Percentiles rank a stretch among this genome's conserved stretches.
Evolutionary conservation across 2,329 filamentous ascomycete genomes (phyloP).

Genomic region (Xylariaceae sp.): DNA sequence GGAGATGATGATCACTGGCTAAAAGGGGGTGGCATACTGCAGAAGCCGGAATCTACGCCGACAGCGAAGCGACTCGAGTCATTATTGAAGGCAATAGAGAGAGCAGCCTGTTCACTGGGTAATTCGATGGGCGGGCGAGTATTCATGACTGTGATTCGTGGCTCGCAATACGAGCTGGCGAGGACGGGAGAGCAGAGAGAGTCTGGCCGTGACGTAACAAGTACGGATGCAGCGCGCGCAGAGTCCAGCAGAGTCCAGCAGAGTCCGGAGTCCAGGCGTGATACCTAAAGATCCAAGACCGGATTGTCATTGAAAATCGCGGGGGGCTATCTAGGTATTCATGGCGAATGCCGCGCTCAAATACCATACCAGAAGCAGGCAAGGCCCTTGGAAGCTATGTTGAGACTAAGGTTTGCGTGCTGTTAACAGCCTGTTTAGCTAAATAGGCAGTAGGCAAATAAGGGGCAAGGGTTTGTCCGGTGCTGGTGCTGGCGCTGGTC

Average conservation of each 20-base stretch:
- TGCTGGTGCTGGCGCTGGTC: not conserved
- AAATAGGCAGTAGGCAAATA: slow-evolving; percentile 6
- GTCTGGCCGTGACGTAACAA: slow-evolving; percentile 16
- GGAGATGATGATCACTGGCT: not conserved
- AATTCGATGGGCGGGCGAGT: slow-evolving; percentile 80
- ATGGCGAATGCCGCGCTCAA: slow-evolving; percentile 6
- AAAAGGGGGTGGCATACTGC: slow-evolving; percentile 51
- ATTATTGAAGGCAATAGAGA: slow-evolving; percentile 81
- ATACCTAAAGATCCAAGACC: slow-evolving; percentile 16
- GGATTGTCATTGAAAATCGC: slow-evolving; percentile 15
- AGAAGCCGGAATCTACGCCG: slow-evolving; percentile 79
- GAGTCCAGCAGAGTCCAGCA: too few species aligned
- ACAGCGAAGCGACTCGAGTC: slow-evolving; percentile 82
- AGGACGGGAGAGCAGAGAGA: slow-evolving; percentile 11
- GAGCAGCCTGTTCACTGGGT: slow-evolving; percentile 65
- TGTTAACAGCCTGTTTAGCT: slow-evolving; percentile 1
- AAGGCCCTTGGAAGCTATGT: not conserved
- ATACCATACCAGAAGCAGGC: slow-evolving; percentile 3
- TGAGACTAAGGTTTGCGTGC: slow-evolving; percentile 1
- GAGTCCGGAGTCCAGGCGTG: too few species aligned
- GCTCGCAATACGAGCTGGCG: slow-evolving; percentile 3
- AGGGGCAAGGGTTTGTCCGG: slow-evolving; percentile 10
- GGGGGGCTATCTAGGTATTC: slow-evolving; percentile 4
- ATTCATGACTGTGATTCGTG: slow-evolving; percentile 60
- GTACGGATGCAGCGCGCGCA: slow-evolving; percentile 22